Percentiles rank a stretch among this genome's conserved stretches.
Conservation (phyloP, 257 asterid species). For the Handroanthus guayacan region DNA sequence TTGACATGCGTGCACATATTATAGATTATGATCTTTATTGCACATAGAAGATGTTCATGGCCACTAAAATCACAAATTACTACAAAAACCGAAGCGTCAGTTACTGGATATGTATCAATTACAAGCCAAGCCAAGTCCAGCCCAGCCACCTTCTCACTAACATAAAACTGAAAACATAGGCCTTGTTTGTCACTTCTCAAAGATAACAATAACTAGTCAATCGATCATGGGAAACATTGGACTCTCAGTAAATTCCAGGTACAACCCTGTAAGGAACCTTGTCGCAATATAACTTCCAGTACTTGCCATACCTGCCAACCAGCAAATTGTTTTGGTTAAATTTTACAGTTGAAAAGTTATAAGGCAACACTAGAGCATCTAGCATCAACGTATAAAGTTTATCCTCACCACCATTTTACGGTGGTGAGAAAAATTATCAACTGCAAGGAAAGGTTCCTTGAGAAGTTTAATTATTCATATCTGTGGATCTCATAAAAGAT, state of each 20-base stretch:
- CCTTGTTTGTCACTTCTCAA: background rate
- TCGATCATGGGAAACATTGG: background rate
- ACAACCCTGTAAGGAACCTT: conserved; percentile 78
- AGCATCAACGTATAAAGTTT: background rate
- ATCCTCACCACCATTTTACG: background rate
- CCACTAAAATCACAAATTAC: conserved; percentile 5
- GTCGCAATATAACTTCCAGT: conserved; percentile 91
- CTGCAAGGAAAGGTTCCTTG: background rate
- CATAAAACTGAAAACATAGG: background rate
- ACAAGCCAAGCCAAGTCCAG: background rate
- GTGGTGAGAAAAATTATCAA: background rate
- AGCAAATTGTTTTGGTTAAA: conserved; percentile 22
- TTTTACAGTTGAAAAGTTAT: background rate
- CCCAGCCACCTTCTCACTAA: background rate
- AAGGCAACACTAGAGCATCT: background rate
- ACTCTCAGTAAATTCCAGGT: conserved; percentile 75
- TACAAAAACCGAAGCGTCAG: conserved; percentile 4
- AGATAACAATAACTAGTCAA: background rate
- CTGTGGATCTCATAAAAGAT: background rate
- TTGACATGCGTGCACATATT: too few species aligned
- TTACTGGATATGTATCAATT: background rate
- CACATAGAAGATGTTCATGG: background rate
- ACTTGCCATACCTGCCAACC: conserved; percentile 83
- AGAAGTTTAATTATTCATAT: background rate
- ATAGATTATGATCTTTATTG: background rate